Evolutionary conservation across 495 filamentous ascomycete genomes (phyloP).

Genomic region (Sporormia fimetaria): DNA sequence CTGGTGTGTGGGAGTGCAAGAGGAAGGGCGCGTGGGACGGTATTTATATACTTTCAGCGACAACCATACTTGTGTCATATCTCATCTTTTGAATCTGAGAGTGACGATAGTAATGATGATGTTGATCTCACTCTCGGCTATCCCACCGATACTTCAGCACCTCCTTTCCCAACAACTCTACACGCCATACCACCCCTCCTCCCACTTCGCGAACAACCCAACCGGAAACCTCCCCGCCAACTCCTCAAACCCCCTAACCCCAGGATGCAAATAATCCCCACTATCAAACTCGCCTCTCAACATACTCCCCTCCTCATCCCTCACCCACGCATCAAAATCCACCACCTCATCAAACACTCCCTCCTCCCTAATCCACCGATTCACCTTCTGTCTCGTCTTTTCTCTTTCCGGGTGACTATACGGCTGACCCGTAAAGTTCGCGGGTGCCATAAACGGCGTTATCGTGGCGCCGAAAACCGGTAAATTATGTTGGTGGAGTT

Average conservation of each 20-base stretch:
- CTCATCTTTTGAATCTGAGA: too few relatives aligned
- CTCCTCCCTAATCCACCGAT: slow-evolving; percentile 49
- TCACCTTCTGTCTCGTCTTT: slow-evolving; percentile 42
- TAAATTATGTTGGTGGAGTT: slow-evolving; percentile 46
- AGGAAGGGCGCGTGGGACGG: too few relatives aligned
- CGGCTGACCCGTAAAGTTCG: slow-evolving; percentile 29
- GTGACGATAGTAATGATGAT: too few relatives aligned
- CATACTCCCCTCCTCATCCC: slow-evolving; percentile 39
- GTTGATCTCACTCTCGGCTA: too few relatives aligned
- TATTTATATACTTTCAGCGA: too few relatives aligned
- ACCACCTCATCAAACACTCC: slow-evolving; percentile 50
- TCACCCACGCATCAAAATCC: slow-evolving; percentile 51
- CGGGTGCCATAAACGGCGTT: slow-evolving; percentile 49
- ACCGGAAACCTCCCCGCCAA: slow-evolving; percentile 52
- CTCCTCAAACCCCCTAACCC: slow-evolving; percentile 49
- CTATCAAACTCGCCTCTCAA: slow-evolving; percentile 46
- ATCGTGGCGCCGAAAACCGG: slow-evolving; percentile 55
- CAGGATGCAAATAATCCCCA: slow-evolving; percentile 63
- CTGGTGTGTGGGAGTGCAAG: too few relatives aligned
- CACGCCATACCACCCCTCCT: slow-evolving; percentile 24
- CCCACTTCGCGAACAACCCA: slow-evolving; percentile 39
- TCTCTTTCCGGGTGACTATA: slow-evolving; percentile 50
- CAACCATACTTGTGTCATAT: too few relatives aligned
- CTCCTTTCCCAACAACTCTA: too few relatives aligned
- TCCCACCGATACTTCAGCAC: too few relatives aligned